Evolutionary conservation across 768 basidiomycete genomes (phyloP), one percentile per base, ranked within the genome.

Genomic region (Tricholoma hemisulphureum): DNA sequence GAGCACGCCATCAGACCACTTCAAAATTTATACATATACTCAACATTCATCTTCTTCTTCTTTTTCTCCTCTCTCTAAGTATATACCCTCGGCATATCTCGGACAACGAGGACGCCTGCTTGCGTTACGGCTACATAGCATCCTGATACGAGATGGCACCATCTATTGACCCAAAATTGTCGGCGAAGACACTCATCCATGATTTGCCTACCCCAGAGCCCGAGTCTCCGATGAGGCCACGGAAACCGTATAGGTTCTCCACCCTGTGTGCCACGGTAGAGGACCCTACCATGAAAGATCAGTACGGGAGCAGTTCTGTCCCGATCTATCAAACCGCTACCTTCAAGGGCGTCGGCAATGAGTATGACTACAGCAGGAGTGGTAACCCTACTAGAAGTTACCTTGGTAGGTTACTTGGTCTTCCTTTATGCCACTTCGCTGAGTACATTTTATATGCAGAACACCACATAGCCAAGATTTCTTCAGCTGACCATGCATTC

Each of bases 241-340:
- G 90, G 58, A 85, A 85, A 70, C 89, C 89, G 0, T 92, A 93
- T 73, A 81, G 85, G n/a, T 93, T 94, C 71, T 89, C 91, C n/a
- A 94, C 92, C 14, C 77, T 92, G 57, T 93, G 92, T 59, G 94
- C 91, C 21, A 95, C 93, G 4, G 93, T 96, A 57, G 94, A 96
- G 66, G 92, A 93, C 63, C 93, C 93, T 0, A 81, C 82, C 55
- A 89, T 88, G 75, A 95, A 96, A 72, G 96, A 99, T 75, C 96
- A 98, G 75, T 89, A 95, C 70, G 95, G 95, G 18, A 87, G 92
- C 58, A 93, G 91, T 64, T 90, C 89, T 6, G 93, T 98, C 1
- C 97, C 97, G 20, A 98, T 99, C 73, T 99, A 98, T 75, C 97
- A 98, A 76, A 90, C 94, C 1, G 86, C 97, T 7, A 99, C 97